Evolutionary conservation across 169 alveolate genomes (phyloP).

Genomic region (Plasmodium reichenowi): DNA sequence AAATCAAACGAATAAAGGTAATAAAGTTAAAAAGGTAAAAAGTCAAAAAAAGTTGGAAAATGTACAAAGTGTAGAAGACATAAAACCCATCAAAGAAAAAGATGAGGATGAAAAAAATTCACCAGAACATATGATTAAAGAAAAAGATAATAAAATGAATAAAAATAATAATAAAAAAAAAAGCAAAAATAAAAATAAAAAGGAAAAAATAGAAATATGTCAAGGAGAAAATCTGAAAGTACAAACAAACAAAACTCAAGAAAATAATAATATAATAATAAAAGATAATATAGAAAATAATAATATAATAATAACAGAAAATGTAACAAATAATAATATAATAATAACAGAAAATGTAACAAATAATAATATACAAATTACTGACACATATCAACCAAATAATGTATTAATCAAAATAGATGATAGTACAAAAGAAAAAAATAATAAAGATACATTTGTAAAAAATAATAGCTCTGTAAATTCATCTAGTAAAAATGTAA

Average conservation of each 20-base stretch:
- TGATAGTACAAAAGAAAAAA: neutral
- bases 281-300: neutral
- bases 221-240: neutral
- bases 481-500: too few species aligned
- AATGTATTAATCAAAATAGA: neutral
- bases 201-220: neutral
- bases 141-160: neutral
- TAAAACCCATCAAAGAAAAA: neutral
- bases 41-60: neutral
- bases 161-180: neutral
- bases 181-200: neutral
- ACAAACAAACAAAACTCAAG: neutral
- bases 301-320: neutral
- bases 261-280: neutral
- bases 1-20: neutral
- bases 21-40: neutral
- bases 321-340: neutral
- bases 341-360: neutral
- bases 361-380: neutral
- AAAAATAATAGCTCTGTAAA: neutral
- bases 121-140: neutral
- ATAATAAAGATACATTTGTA: neutral
- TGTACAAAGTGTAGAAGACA: neutral
- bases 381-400: neutral
- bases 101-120: neutral